Evolutionary conservation across 2,329 filamentous ascomycete species (phyloP), one percentile per base, ranked within the genome.

Genomic region (Exophiala xenobiotica): DNA sequence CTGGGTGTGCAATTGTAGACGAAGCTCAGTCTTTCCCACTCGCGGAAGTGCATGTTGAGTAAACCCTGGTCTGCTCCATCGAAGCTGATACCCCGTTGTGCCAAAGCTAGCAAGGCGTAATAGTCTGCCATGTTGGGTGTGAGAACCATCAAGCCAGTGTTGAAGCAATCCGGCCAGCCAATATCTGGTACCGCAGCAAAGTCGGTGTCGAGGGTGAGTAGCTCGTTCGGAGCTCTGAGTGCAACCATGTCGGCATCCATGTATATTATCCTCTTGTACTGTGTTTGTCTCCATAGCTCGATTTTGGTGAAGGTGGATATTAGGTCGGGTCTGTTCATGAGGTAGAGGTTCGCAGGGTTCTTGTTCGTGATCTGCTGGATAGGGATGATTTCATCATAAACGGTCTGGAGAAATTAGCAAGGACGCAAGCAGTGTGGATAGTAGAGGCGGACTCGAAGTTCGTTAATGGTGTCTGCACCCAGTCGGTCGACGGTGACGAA

Each of bases 161-260:
- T 99, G 82, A 97, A 97, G 55, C 91, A 81, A 72, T 99, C 93
- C 26, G 93, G 93, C 93, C 93, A 99, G 61, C 93, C 93, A 63
- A 97, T 90, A 70, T 99, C 93, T 24, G 93, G 91, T 8, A 88
- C 90, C 2, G 93, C 83, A 20, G 83, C 82, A 61, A 87, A 85
- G 20, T 74, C 63, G 26, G 76, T 76, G 8, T 80, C 72, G 35
- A 83, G 68, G 14, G 85, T 79, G 66, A 99, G 95, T 49, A 99
- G 83, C 78, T 99, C 93, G 64, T 99, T 92, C 3, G 92, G 88
- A 26, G 91, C 90, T 61, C 90, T 80, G 57, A 96, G 81, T 23
- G 89, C 88, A n/a, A 99, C 87, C 33, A 96, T 82, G 65, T 99
- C 93, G 56, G 91, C 88, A 67, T 99, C 93, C 57, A 99, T 78